Percentiles rank a stretch among this genome's conserved stretches.
These are phyloP conservation scores for Spiraea crenata DNA, from an alignment of 331 rosid genomes.

Conservation along the genomic window DNA sequence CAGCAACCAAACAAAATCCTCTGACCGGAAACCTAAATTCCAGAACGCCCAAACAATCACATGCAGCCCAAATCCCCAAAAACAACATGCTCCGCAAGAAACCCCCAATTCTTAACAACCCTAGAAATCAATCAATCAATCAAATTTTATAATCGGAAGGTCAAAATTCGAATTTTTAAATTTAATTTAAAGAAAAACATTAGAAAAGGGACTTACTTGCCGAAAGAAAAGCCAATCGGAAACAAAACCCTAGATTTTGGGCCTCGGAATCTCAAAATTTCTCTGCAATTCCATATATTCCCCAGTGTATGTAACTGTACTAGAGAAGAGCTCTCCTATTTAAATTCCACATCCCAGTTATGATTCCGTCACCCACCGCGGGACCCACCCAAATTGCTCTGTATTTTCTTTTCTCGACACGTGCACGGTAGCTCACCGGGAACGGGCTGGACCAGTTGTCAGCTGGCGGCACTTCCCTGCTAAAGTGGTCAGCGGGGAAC, in stretches of 20 bases:
- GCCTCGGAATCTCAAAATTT: constrained; percentile 50
- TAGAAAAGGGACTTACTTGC: constrained; percentile 38
- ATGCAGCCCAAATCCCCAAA: neutral
- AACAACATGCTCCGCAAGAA: constrained; percentile 2
- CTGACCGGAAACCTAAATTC: neutral
- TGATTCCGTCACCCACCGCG: constrained; percentile 35
- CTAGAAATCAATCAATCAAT: constrained; percentile 21
- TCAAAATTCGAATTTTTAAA: neutral
- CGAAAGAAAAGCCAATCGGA: constrained; percentile 24
- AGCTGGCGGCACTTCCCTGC: neutral
- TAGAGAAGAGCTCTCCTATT: constrained; percentile 6
- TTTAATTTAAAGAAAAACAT: constrained; percentile 4
- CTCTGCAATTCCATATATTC: constrained; percentile 26
- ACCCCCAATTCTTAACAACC: constrained; percentile 11
- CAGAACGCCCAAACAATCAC: neutral
- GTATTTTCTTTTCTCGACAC: constrained; percentile 24
- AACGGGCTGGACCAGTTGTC: constrained; percentile 25
- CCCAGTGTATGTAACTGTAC: constrained; percentile 4
- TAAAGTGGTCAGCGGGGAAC: neutral
- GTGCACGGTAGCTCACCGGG: constrained; percentile 15
- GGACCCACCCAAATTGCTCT: constrained; percentile 21
- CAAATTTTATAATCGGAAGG: constrained; percentile 17
- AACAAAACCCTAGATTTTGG: constrained; percentile 49
- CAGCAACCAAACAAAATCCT: neutral
- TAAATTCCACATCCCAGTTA: constrained; percentile 17